Evolutionary conservation across 2,329 filamentous ascomycete species (phyloP).

Genomic region (Alternaria triticina): DNA sequence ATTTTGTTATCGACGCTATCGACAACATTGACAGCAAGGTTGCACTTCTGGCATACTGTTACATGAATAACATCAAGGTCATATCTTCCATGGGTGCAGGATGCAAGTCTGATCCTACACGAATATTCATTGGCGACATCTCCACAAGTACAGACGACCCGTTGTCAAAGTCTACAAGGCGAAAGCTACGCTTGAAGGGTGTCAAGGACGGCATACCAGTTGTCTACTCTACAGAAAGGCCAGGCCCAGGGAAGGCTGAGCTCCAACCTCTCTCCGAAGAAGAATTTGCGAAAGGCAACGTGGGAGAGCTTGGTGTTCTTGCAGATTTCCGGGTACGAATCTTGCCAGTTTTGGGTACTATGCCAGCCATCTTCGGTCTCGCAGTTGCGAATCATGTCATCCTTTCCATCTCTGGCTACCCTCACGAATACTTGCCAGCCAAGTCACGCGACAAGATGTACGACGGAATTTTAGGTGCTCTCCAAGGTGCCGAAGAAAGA

Average conservation of each 20-base stretch:
- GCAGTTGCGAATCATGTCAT: constrained; percentile 93
- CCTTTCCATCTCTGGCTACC: constrained; percentile 79
- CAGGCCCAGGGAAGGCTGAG: constrained; percentile 88
- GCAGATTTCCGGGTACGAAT: constrained; percentile 96
- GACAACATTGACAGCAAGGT: constrained; percentile 99
- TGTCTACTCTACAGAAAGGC: constrained; percentile 90
- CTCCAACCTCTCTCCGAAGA: constrained; percentile 86
- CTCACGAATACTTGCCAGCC: constrained; percentile 78
- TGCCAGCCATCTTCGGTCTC: constrained; percentile 96
- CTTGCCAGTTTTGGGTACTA: constrained; percentile 90
- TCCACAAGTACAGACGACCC: constrained; percentile 86
- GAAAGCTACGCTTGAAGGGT: constrained; percentile 76
- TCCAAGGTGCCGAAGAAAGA: constrained; percentile 82
- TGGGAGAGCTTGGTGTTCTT: constrained; percentile 85
- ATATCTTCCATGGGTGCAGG: constrained; percentile 97
- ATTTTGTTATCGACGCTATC: constrained; percentile 95
- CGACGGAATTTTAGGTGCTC: constrained; percentile 75
- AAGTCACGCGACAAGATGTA: constrained; percentile 93
- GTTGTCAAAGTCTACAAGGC: constrained; percentile 81
- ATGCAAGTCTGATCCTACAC: constrained; percentile 85
- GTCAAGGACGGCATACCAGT: constrained; percentile 86
- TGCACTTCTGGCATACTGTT: constrained; percentile 84
- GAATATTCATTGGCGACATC: constrained; percentile 90
- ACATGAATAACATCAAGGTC: constrained; percentile 76
- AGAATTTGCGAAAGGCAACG: constrained; percentile 83